These are phyloP conservation scores for Paralagenidium karlingii DNA, from an alignment of 352 stramenopile genomes.

Conservation along the genomic window DNA sequence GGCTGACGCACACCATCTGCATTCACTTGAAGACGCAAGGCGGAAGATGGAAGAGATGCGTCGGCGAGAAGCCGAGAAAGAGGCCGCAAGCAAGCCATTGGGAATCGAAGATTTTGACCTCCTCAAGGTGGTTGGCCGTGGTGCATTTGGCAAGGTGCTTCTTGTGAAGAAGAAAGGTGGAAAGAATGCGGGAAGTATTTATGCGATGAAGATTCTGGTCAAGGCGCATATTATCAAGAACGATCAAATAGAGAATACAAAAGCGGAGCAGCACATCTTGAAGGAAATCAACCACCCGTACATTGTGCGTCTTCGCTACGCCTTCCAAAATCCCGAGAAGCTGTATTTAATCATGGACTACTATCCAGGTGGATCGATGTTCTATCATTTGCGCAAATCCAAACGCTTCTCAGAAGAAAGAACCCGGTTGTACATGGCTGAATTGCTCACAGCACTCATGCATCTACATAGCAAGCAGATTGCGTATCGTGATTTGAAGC, in stretches of 20 bases:
- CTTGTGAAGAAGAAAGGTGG: constrained; percentile 88
- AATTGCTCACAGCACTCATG: constrained; percentile 79
- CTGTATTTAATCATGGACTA: constrained; percentile 98
- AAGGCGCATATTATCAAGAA: constrained; percentile 90
- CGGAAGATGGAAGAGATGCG: constrained; percentile 66
- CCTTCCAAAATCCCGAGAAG: constrained; percentile 82
- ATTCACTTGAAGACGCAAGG: constrained; percentile 4
- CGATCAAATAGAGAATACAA: constrained; percentile 89
- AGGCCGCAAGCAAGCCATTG: constrained; percentile 56
- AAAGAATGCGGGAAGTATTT: constrained; percentile 78
- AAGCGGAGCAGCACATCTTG: constrained; percentile 82
- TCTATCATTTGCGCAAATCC: constrained; percentile 80
- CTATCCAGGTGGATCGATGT: constrained; percentile 84
- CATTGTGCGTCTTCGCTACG: constrained; percentile 73
- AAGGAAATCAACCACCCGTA: constrained; percentile 85
- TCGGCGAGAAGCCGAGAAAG: constrained; percentile 51
- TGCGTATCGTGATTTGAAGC: constrained; percentile 81
- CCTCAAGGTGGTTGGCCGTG: constrained; percentile 91
- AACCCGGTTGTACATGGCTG: constrained; percentile 78
- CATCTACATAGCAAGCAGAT: constrained; percentile 84
- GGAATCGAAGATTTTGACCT: constrained; percentile 91
- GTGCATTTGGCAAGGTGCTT: constrained; percentile 93
- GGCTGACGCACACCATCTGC: too few species aligned
- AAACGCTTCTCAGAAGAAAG: constrained; percentile 80
- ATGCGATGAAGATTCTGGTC: constrained; percentile 92